Percentiles rank a stretch among this genome's conserved stretches.
Evolutionary conservation across 495 filamentous ascomycete species (phyloP).

Genomic region (Oidiodendron maius): DNA sequence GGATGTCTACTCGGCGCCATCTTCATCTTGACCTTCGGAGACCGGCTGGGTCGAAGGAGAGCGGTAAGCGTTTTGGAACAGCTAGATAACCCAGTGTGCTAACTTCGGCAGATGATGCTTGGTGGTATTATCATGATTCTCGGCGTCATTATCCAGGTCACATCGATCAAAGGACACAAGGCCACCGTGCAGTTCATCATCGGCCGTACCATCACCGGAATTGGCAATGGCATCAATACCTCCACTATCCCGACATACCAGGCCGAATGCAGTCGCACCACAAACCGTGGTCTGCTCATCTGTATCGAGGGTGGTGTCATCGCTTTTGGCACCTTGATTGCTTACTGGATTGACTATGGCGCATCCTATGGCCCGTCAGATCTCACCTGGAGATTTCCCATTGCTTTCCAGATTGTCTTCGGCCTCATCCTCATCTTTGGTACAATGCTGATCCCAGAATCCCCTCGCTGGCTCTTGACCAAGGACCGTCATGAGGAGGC

Average conservation of each 20-base stretch:
- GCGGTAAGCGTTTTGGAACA: slow-evolving; percentile 28
- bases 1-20: slow-evolving; percentile 73
- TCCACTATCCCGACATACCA: slow-evolving; percentile 78
- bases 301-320: slow-evolving; percentile 80
- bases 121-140: slow-evolving; percentile 68
- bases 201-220: slow-evolving; percentile 66
- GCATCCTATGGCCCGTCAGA: slow-evolving; percentile 59
- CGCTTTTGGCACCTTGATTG: slow-evolving; percentile 70
- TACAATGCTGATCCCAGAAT: slow-evolving; percentile 68
- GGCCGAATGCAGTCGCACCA: slow-evolving; percentile 67
- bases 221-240: slow-evolving; percentile 75
- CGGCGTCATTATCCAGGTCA: slow-evolving; percentile 65
- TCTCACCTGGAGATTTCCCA: slow-evolving; percentile 74
- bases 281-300: slow-evolving; percentile 75
- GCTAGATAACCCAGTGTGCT: slow-evolving; percentile 8
- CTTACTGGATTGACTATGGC: slow-evolving; percentile 83
- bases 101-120: slow-evolving; percentile 39
- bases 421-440: slow-evolving; percentile 57
- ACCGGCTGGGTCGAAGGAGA: slow-evolving; percentile 57
- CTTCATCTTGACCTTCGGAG: slow-evolving; percentile 61
- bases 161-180: slow-evolving; percentile 35
- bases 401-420: slow-evolving; percentile 76
- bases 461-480: slow-evolving; percentile 68
- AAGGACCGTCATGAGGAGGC: slow-evolving; percentile 64
- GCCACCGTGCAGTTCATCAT: slow-evolving; percentile 65